Percentiles rank a stretch among this genome's conserved stretches.
phyloP scores from a whole-genome alignment of 768 basidiomycete species.

The Gymnopilus dilepis region DNA sequence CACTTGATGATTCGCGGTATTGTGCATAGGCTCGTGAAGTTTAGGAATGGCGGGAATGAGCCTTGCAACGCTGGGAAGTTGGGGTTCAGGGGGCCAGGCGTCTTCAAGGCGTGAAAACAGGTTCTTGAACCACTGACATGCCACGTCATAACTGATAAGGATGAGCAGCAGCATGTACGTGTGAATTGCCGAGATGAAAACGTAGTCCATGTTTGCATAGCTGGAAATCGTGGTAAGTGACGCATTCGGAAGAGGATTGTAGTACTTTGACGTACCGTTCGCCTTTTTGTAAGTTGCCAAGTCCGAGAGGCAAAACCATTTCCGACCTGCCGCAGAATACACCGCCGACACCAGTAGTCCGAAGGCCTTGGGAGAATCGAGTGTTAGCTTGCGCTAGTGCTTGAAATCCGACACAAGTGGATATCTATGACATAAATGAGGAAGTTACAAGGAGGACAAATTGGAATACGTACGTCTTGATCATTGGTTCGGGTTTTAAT shows the following conservation, averaged over 20 bases:
- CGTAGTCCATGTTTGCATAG: slow-evolving; percentile 22
- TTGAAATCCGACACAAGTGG: slow-evolving; percentile 30
- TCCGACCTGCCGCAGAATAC: slow-evolving; percentile 29
- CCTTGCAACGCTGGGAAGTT: background rate
- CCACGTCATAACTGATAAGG: slow-evolving; percentile 33
- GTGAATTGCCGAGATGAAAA: slow-evolving; percentile 5
- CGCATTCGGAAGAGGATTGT: background rate
- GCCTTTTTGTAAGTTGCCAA: slow-evolving; percentile 37
- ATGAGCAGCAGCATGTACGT: background rate
- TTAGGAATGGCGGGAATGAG: slow-evolving; percentile 13
- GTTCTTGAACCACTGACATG: slow-evolving; percentile 34
- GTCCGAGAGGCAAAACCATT: slow-evolving; percentile 26
- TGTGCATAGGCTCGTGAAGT: slow-evolving; percentile 16
- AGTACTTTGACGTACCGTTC: slow-evolving; percentile 27
- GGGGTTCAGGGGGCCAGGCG: slow-evolving; percentile 7
- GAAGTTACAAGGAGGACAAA: background rate
- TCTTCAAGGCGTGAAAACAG: slow-evolving; percentile 27
- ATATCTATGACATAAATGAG: slow-evolving; percentile 25
- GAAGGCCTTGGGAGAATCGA: slow-evolving; percentile 25
- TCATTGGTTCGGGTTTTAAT: slow-evolving; percentile 1
- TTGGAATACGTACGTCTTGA: slow-evolving; percentile 1
- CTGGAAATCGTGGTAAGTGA: no score
- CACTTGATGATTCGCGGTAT: slow-evolving; percentile 22
- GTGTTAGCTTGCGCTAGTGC: slow-evolving; percentile 29
- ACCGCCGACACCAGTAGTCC: slow-evolving; percentile 28